Base-by-base conservation (phyloP, 768 basidiomycete genomes). In the Amanita thiersii region DNA sequence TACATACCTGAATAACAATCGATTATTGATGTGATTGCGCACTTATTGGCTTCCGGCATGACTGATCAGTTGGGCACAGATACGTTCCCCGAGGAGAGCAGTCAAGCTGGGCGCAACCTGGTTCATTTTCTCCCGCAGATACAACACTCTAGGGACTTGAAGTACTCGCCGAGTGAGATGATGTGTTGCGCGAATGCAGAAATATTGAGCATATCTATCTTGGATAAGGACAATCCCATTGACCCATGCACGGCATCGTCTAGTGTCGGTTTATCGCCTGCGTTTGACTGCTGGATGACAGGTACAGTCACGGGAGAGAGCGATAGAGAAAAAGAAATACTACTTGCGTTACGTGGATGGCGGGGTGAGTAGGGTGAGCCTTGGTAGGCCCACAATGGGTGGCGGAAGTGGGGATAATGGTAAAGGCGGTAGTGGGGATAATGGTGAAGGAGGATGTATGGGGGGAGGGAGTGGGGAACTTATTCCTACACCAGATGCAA, bases 191-290 rank as follows among this genome's bases (percentile, higher is more conserved):
- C 91, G 56, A 98, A 98, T 31, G 87, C 75, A 43, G 77, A 77
- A 59, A 98, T 93, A 65, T 98, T 98, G 66, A 96, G 70, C 75
- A 96, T 81, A 65, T 98, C 94, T 47, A 98, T 79, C 94, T 90
- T 87, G 34, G 82, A 78, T 50, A 98, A 81, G 40, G 79, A 79
- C 4, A 86, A 84, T 31, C 94, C 92, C 92, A 97, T 96, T 25
- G 88, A 92, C 3, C 89, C 86, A 20, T 86, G 78, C 2, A 91
- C 83, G 2, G 93, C 94, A 52, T 98, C 94, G 53, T n/a, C n/a
- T n/a, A n/a, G n/a, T n/a, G n/a, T n/a, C n/a, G n/a, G n/a, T n/a
- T n/a, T n/a, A n/a, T n/a, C n/a, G n/a, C n/a, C n/a, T n/a, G n/a
- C n/a, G n/a, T n/a, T n/a, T n/a, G n/a, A n/a, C n/a, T n/a, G n/a